Conservation (phyloP, 495 filamentous ascomycete genomes). For the Aspergillus carlsbadensis region DNA sequence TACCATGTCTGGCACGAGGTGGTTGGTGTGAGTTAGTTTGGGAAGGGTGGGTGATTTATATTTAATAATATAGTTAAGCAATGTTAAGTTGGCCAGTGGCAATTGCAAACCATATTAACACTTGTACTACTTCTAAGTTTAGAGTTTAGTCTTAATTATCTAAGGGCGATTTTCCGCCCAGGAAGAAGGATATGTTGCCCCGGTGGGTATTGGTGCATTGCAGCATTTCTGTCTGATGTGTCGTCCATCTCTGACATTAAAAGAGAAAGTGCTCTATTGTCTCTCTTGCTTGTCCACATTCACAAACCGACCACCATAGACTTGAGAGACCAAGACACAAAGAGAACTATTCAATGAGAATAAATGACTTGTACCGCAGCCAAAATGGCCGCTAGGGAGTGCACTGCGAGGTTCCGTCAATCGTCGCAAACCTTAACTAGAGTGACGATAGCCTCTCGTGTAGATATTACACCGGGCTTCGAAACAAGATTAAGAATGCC, state of each 20-base stretch:
- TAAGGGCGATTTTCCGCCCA: constrained; percentile 28
- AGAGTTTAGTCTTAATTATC: constrained; percentile 32
- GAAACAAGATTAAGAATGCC: too few relatives aligned
- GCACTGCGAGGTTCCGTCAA: too few relatives aligned
- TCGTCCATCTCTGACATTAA: constrained; percentile 30
- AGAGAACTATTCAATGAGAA: too few relatives aligned
- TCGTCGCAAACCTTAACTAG: too few relatives aligned
- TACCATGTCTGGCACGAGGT: constrained; percentile 22
- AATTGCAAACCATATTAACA: constrained; percentile 35
- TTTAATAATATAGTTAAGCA: constrained; percentile 19
- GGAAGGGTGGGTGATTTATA: constrained; percentile 11
- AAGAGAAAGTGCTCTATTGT: constrained; percentile 36
- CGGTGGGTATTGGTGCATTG: constrained; percentile 29
- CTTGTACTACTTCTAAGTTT: constrained; percentile 34
- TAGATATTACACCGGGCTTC: too few relatives aligned
- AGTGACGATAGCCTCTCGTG: too few relatives aligned
- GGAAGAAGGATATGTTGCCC: constrained; percentile 34
- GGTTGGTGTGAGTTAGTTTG: constrained; percentile 20
- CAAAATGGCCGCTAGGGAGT: too few relatives aligned
- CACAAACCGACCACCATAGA: too few relatives aligned
- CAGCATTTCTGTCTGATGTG: constrained; percentile 31
- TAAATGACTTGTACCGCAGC: too few relatives aligned
- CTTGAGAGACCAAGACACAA: too few relatives aligned
- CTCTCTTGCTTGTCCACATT: constrained; percentile 35
- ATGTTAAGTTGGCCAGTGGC: constrained; percentile 34